Base-by-base conservation (phyloP, 73 alveolate genomes). In the Loxodes magnus region DNA sequence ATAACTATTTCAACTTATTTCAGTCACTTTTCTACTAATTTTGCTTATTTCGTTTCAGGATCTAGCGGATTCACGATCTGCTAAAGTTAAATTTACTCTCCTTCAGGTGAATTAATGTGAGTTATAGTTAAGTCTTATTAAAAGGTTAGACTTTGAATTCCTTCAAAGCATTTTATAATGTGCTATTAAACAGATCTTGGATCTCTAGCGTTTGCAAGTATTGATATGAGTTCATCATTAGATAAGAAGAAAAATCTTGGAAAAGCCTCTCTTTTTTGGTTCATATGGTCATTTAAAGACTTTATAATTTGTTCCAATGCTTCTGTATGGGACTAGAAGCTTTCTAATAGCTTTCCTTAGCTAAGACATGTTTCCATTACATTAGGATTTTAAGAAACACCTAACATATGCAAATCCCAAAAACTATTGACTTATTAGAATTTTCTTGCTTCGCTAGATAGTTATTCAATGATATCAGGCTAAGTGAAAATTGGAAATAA, bases 201-300 rank as follows among this genome's bases (percentile, higher is more conserved):
- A 35, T 71, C 88, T 52, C 79, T 74, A 0, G 98, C 80, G 44
- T 87, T 72, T 20, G 98, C 96, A 26, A 93, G 75, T 69, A 93
- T 88, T 55, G 71, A 77, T 34, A 93, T 77, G 20, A 93, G 77
- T 55, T 93, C 99, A 50, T 93, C 99, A 67, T 93, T 89, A 26
- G 99, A 93, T 20, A 93, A 68, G 72, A 93, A 93, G 71, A 74
- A 84, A 77, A 84, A 84, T 28, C 96, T 59, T 34, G 96, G 96
- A 77, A 93, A 93, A 14, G 61, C 77, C 4, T 61, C 34, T 66
- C 99, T 72, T 83, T 89, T 91, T 34, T 61, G 69, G 51, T 89
- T 91, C 35, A 93, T 71, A 65, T 85, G 88, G 23, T 70, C 91
- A 61, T 93, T 94, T 20, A 93, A 64, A 38, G 79, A 65, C 71